A percentile compares a stretch with the other conserved stretches of the same genome.
Conservation (phyloP, 2,329 filamentous ascomycete species). For the Pyrenophora tritici-repentis region DNA sequence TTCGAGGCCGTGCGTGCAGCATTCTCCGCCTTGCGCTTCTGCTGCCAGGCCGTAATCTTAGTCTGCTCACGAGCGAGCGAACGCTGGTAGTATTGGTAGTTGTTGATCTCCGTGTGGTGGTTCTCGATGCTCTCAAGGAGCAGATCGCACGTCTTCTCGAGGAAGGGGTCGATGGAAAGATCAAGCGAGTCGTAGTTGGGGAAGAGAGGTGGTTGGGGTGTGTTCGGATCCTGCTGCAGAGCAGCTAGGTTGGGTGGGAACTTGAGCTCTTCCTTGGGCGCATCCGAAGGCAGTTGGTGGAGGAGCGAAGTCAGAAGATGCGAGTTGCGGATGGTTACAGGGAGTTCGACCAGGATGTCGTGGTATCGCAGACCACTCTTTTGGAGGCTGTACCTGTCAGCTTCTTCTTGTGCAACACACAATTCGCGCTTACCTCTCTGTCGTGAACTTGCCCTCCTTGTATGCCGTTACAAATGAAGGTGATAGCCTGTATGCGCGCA, state of each 20-base stretch:
- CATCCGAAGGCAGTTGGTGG: constrained; percentile 80
- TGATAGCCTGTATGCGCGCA: constrained; percentile 92
- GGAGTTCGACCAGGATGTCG: constrained; percentile 90
- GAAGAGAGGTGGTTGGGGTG: constrained; percentile 69
- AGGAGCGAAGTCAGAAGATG: constrained; percentile 95
- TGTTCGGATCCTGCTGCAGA: constrained; percentile 67
- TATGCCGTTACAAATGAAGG: constrained; percentile 84
- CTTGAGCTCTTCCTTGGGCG: constrained; percentile 68
- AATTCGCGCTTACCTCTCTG: constrained; percentile 76
- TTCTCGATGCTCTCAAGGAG: constrained; percentile 95
- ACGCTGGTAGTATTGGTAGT: constrained; percentile 97
- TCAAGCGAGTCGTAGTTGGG: constrained; percentile 90
- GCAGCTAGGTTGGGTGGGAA: constrained; percentile 80
- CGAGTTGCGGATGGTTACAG: constrained; percentile 91
- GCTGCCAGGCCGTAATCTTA: constrained; percentile 96
- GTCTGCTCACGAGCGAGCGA: constrained; percentile 91
- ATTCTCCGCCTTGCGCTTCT: constrained; percentile 96
- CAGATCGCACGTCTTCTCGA: constrained; percentile 97
- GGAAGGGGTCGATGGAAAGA: constrained; percentile 92
- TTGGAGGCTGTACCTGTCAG: constrained; percentile 69
- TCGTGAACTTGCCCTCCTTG: constrained; percentile 97
- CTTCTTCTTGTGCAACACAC: not conserved
- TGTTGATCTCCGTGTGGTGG: constrained; percentile 98
- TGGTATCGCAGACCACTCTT: constrained; percentile 93
- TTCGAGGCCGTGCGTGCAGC: constrained; percentile 81